Conservation (phyloP, 176 grass and related monocot species). For the Phoenix roebelenii region DNA sequence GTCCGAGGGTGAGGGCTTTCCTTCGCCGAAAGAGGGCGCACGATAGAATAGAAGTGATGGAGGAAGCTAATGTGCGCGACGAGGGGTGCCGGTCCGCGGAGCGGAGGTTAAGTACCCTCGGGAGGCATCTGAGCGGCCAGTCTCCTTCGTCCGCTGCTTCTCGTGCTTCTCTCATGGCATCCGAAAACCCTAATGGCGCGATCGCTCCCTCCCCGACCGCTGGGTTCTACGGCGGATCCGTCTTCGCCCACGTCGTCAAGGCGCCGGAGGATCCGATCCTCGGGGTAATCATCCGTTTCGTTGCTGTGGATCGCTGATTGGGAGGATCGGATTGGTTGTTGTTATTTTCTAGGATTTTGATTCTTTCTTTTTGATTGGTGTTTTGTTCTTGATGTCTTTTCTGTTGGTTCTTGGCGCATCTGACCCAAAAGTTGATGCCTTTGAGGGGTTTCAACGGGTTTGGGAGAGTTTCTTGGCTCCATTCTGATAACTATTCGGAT, state of each 20-base stretch:
- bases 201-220: conserved; percentile 36
- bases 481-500: background rate
- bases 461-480: too few species aligned
- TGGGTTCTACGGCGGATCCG: conserved; percentile 35
- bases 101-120: conserved; percentile 78
- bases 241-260: conserved; percentile 59
- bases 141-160: conserved; percentile 17
- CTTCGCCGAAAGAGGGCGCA: background rate
- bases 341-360: too few species aligned
- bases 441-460: too few species aligned
- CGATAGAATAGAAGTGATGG: conserved; percentile 26
- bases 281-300: conserved; percentile 36
- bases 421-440: too few species aligned
- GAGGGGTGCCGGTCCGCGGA: conserved; percentile 18
- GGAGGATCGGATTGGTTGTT: too few species aligned
- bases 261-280: conserved; percentile 96
- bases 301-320: background rate
- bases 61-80: conserved; percentile 27
- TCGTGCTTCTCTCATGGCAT: conserved; percentile 11
- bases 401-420: too few species aligned
- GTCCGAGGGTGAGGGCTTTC: background rate
- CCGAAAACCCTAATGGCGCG: background rate
- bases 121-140: conserved; percentile 41
- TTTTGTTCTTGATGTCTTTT: too few species aligned
- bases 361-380: too few species aligned